Evolutionary conservation across 106 monocot species (phyloP).

Genomic region (Allium cepa): DNA sequence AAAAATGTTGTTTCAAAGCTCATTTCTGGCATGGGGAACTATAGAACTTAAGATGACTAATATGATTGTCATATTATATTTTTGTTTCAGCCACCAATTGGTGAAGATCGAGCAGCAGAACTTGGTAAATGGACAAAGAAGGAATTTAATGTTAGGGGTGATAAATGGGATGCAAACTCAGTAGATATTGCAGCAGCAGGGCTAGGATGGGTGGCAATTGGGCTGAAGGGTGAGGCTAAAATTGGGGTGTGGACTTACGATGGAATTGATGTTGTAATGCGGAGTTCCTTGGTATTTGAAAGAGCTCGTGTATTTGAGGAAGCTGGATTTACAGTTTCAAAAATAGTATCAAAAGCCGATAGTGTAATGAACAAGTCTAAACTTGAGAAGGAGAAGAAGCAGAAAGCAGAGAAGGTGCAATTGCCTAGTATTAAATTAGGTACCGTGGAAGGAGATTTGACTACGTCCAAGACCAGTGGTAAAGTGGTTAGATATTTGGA

Average conservation of each 20-base stretch:
- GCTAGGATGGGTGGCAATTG: conserved; percentile 86
- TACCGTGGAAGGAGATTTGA: not conserved
- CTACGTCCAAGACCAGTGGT: too few relatives aligned
- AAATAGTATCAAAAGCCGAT: conserved; percentile 75
- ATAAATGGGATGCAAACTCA: conserved; percentile 74
- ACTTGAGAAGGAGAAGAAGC: conserved; percentile 14
- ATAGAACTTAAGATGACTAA: not conserved
- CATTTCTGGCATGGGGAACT: not conserved
- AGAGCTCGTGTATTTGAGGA: conserved; percentile 80
- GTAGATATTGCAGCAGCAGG: conserved; percentile 81
- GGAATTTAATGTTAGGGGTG: conserved; percentile 50
- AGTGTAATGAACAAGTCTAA: conserved; percentile 43
- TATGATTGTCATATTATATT: not conserved
- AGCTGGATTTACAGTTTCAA: conserved; percentile 76
- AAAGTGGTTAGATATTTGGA: too few relatives aligned
- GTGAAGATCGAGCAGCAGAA: conserved; percentile 51
- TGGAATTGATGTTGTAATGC: conserved; percentile 64
- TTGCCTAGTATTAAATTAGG: not conserved
- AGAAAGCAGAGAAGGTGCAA: not conserved
- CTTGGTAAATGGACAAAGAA: conserved; percentile 83
- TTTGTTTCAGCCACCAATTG: conserved; percentile 79
- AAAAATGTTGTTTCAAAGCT: too few relatives aligned
- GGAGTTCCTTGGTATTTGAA: conserved; percentile 38
- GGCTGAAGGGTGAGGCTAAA: conserved; percentile 72
- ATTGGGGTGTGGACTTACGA: conserved; percentile 90